These are phyloP conservation scores for Flaveria bidentis DNA, from an alignment of 129 eudicot genomes.

Conservation along the genomic window DNA sequence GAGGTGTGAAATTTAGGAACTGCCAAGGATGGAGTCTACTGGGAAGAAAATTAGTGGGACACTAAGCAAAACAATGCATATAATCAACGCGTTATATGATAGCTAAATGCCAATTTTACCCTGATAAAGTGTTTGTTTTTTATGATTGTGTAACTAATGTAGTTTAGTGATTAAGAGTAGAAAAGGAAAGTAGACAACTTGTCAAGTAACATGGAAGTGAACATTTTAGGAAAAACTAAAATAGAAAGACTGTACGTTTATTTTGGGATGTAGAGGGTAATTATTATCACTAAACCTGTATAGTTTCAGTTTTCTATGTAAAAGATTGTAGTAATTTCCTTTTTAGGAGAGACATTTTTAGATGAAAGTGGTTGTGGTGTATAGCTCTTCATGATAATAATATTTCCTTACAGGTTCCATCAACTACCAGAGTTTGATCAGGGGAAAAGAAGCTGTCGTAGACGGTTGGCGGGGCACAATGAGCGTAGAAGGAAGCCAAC, in stretches of 20 bases:
- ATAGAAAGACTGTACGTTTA: not conserved
- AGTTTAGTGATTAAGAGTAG: not conserved
- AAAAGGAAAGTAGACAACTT: not conserved
- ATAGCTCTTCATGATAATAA: not conserved
- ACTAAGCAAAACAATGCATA: not conserved
- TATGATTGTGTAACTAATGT: not conserved
- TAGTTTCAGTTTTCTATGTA: not conserved
- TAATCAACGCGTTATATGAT: not conserved
- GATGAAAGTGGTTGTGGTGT: not conserved
- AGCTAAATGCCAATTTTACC: not conserved
- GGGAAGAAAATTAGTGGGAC: not conserved
- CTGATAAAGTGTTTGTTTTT: not conserved
- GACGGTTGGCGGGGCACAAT: constrained; percentile 94
- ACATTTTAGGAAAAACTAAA: not conserved
- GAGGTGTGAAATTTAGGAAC: not conserved
- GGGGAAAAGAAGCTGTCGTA: constrained; percentile 90
- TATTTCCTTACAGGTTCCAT: constrained; percentile 63
- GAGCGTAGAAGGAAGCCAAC: constrained; percentile 96
- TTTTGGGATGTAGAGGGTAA: not conserved
- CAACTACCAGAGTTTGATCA: constrained; percentile 85
- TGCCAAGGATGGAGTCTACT: not conserved
- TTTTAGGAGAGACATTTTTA: constrained; percentile 1
- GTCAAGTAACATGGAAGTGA: not conserved
- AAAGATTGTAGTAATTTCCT: constrained; percentile 4
- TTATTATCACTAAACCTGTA: not conserved